These are phyloP conservation scores for Fraxinus sp. DNA, from an alignment of 305 asterid species.

Conservation along the genomic window DNA sequence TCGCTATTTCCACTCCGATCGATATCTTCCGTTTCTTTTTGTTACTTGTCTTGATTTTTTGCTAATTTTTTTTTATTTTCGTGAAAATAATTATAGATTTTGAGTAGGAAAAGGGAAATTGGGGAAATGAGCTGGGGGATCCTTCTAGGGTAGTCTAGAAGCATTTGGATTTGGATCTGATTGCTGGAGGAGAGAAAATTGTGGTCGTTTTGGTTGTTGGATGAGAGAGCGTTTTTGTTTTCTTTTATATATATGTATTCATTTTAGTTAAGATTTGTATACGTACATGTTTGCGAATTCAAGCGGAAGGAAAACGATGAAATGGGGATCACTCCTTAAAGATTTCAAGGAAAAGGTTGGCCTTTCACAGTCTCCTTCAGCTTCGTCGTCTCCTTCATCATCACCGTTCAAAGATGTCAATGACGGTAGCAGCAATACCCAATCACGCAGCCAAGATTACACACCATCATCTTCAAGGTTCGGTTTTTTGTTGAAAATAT, in stretches of 20 bases:
- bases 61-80: constrained; percentile 7
- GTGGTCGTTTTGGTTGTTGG: constrained; percentile 42
- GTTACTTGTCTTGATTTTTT: not conserved
- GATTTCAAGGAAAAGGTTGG: constrained; percentile 99
- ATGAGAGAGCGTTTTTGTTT: constrained; percentile 52
- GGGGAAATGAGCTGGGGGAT: constrained; percentile 55
- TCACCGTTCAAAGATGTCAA: constrained; percentile 46
- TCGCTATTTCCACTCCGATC: constrained; percentile 42
- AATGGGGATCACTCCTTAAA: constrained; percentile 97
- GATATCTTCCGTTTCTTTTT: constrained; percentile 38
- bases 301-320: constrained; percentile 75
- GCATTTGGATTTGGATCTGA: constrained; percentile 71
- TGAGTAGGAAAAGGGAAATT: constrained; percentile 8
- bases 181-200: constrained; percentile 35
- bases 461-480: constrained; percentile 74
- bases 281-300: constrained; percentile 57
- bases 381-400: constrained; percentile 53
- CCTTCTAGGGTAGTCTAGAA: constrained; percentile 62
- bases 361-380: constrained; percentile 52
- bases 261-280: constrained; percentile 31
- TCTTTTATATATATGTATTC: constrained; percentile 11
- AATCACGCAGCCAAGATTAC: constrained; percentile 51
- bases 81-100: constrained; percentile 12
- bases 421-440: constrained; percentile 37
- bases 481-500: constrained; percentile 5